Percentiles rank a stretch among this genome's conserved stretches.
These are phyloP conservation scores for Ogataea paraovalis DNA, from an alignment of 805 yeast species.

Conservation along the genomic window DNA sequence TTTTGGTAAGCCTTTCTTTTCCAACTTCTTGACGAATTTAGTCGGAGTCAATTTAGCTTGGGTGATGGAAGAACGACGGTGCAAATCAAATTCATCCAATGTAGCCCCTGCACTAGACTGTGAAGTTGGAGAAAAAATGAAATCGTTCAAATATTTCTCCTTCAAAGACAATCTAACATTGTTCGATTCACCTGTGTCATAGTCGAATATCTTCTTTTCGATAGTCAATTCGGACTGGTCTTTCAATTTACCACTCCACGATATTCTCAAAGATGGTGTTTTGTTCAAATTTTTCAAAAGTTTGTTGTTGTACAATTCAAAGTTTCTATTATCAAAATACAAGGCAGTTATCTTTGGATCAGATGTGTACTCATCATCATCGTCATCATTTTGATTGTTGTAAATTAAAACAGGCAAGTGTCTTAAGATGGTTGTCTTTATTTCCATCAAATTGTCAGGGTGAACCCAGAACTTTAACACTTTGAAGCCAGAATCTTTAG, in stretches of 20 bases:
- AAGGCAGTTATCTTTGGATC: slow-evolving; percentile 86
- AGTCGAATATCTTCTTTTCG: slow-evolving; percentile 75
- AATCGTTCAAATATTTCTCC: slow-evolving; percentile 76
- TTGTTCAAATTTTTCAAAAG: slow-evolving; percentile 59
- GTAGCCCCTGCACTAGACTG: slow-evolving; percentile 7
- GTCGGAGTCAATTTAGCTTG: slow-evolving; percentile 30
- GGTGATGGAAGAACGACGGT: slow-evolving; percentile 5
- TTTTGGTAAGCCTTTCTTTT: slow-evolving; percentile 54
- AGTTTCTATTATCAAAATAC: slow-evolving; percentile 80
- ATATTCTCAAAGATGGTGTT: slow-evolving; percentile 72
- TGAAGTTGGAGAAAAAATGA: slow-evolving; percentile 38
- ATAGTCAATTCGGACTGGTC: slow-evolving; percentile 75
- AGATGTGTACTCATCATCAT: slow-evolving; percentile 46
- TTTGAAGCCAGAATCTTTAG: slow-evolving; percentile 36
- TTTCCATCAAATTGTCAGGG: slow-evolving; percentile 96
- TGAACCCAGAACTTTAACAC: slow-evolving; percentile 94
- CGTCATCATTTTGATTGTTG: slow-evolving; percentile 40
- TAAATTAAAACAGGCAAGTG: slow-evolving; percentile 90
- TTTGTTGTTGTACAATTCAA: slow-evolving; percentile 83
- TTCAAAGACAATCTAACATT: slow-evolving; percentile 68
- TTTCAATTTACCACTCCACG: slow-evolving; percentile 84
- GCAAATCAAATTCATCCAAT: slow-evolving; percentile 35
- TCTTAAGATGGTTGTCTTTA: slow-evolving; percentile 89
- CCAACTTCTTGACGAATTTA: slow-evolving; percentile 56
- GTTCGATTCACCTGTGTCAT: slow-evolving; percentile 38